Percentiles rank a stretch among this genome's conserved stretches.
Conservation (phyloP, 2,329 filamentous ascomycete genomes). For the Corinectria fuckeliana region DNA sequence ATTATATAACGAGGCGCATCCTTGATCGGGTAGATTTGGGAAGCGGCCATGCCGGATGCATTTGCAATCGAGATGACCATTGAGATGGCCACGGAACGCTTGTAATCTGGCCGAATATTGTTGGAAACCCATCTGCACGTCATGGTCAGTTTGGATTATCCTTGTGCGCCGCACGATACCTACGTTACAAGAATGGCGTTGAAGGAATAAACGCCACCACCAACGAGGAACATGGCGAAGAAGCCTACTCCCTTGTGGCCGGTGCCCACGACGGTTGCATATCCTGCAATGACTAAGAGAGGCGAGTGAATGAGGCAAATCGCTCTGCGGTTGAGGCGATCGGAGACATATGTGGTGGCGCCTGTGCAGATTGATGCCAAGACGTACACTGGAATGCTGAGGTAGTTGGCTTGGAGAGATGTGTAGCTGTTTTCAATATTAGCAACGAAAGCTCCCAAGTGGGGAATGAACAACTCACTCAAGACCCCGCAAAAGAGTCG, state of each 20-base stretch:
- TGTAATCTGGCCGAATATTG: conserved; percentile 55
- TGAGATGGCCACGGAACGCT: conserved; percentile 54
- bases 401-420: conserved; percentile 42
- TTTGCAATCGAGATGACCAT: conserved; percentile 56
- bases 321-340: conserved; percentile 36
- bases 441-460: fast-evolving
- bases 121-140: conserved; percentile 52
- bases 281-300: conserved; percentile 38
- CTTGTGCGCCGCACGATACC: neutral
- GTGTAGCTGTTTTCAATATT: conserved; percentile 12
- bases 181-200: neutral
- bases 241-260: conserved; percentile 33
- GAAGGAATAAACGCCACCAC: conserved; percentile 13
- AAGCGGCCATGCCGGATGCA: conserved; percentile 54
- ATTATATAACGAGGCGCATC: conserved; percentile 38
- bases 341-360: conserved; percentile 22
- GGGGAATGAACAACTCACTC: conserved; percentile 29
- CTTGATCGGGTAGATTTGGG: conserved; percentile 49
- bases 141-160: neutral
- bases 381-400: conserved; percentile 46
- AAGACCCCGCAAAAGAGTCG: conserved; percentile 44
- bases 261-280: conserved; percentile 37
- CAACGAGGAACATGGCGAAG: conserved; percentile 36
- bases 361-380: conserved; percentile 31
- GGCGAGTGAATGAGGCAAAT: conserved; percentile 26